phyloP scores from a whole-genome alignment of 371 early-diverging fungal genomes.

The Batrachochytrium dendrobatidis region DNA sequence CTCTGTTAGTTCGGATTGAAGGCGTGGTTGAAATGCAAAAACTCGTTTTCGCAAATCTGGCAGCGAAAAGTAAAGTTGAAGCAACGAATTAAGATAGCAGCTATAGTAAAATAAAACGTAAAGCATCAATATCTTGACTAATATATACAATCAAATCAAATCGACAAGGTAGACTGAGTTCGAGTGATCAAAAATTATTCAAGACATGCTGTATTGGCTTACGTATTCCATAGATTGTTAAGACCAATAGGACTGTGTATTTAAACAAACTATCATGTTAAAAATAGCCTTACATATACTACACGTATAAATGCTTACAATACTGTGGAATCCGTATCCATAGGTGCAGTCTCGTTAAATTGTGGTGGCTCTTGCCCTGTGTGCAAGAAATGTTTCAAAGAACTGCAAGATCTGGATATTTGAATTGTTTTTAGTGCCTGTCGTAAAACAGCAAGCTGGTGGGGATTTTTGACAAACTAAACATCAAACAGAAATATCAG shows the following conservation, averaged over 20 bases:
- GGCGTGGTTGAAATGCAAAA: background rate
- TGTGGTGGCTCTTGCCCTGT: constrained; percentile 17
- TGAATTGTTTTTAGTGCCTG: constrained; percentile 20
- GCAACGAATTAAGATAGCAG: constrained; percentile 33
- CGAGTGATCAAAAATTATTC: too few relatives aligned
- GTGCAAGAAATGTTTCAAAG: constrained; percentile 19
- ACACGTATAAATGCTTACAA: background rate
- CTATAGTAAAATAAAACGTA: background rate
- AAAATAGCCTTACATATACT: background rate
- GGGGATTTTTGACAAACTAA: constrained; percentile 14
- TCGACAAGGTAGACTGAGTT: too few relatives aligned
- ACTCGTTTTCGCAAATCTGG: constrained; percentile 38
- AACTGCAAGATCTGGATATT: constrained; percentile 9
- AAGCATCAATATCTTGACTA: too few relatives aligned
- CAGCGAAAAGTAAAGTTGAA: constrained; percentile 71
- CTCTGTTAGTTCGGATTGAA: background rate
- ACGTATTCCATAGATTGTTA: constrained; percentile 37
- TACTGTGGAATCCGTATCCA: background rate
- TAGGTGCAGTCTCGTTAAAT: background rate
- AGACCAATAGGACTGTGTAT: constrained; percentile 30
- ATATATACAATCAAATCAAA: too few relatives aligned
- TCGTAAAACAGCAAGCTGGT: constrained; percentile 14
- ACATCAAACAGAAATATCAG: too few relatives aligned
- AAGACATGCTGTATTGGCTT: background rate
- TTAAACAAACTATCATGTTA: background rate